Percentiles rank a stretch among this genome's conserved stretches.
Evolutionary conservation across 441 rosid genomes (phyloP).

Genomic region (Populus tomentosa): DNA sequence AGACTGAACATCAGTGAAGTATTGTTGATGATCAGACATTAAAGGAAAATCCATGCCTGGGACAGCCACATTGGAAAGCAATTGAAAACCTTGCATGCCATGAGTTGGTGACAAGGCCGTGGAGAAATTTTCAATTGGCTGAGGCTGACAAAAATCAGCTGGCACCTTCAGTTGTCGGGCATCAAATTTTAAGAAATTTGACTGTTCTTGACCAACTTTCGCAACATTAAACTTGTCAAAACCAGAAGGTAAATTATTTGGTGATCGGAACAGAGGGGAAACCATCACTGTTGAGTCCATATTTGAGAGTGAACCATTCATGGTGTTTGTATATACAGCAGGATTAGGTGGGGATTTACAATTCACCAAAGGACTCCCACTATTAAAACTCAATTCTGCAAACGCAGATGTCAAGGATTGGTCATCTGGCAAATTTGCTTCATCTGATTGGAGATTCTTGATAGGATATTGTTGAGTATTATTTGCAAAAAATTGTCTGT

Average conservation of each 20-base stretch:
- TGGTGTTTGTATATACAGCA: conserved; percentile 25
- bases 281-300: conserved; percentile 15
- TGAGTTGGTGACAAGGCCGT: conserved; percentile 36
- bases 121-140: conserved; percentile 30
- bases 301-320: conserved; percentile 22
- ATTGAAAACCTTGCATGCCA: conserved; percentile 41
- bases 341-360: conserved; percentile 22
- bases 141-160: conserved; percentile 44
- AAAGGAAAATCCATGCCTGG: conserved; percentile 40
- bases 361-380: conserved; percentile 27
- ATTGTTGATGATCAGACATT: conserved; percentile 46
- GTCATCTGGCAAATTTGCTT: conserved; percentile 48
- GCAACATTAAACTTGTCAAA: conserved; percentile 34
- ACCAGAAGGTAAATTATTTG: conserved; percentile 26
- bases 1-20: conserved; percentile 41
- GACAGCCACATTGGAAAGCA: conserved; percentile 33
- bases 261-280: conserved; percentile 27
- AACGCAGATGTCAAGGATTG: conserved; percentile 53
- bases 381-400: conserved; percentile 38
- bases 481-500: conserved; percentile 19
- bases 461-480: conserved; percentile 31
- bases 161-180: conserved; percentile 37
- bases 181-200: conserved; percentile 28
- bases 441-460: conserved; percentile 33
- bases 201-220: conserved; percentile 27